Evolutionary conservation across 106 monocot species (phyloP), one percentile per base, ranked within the genome.

Genomic region (Agapanthus africanus): DNA sequence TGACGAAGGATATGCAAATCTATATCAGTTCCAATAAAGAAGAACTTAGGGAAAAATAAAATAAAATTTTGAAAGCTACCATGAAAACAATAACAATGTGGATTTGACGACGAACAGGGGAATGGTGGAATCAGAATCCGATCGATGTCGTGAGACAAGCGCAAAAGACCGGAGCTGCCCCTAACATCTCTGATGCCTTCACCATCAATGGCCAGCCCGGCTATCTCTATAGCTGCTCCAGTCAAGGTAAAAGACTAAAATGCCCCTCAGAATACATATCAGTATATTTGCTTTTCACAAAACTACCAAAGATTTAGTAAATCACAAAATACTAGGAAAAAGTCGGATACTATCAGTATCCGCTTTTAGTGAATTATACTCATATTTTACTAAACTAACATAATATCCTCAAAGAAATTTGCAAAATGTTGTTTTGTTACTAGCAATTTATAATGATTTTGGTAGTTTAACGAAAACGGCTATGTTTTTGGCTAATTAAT

Each of bases 151-250:
- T 81, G 22, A 37, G 54, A 1, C 40, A 74, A n/a, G 73, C 88
- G 4, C 50, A 37, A 26, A 39, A 11, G 27, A 85, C 79, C 18
- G 88, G 82, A 54, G 70, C 51, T 6, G 68, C 88, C 2, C 82
- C 85, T 0, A 66, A 73, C 44, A 75, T 74, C 34, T 89, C 88
- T 13, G 74, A 85, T 13, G 85, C 85, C 37, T 84, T 79, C 70
- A 89, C 85, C 66, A 85, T 89, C 50, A 85, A 89, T 13, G 84
- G 85, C 54, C 82, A 85, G 51, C 88, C 85, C 14, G 84, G 85
- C 5, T 85, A 89, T 67, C 68, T 89, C 54, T 84, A 77, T 68
- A 73, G 71, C 34, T 89, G 82, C 71, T 82, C 88, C 52, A 52
- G 59, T 62, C 47, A 84, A 71, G 81, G 81, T 81, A 22, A 19